Conservation (phyloP, 1,284 basidiomycete genomes). For the Ceratobasidium sp. region DNA sequence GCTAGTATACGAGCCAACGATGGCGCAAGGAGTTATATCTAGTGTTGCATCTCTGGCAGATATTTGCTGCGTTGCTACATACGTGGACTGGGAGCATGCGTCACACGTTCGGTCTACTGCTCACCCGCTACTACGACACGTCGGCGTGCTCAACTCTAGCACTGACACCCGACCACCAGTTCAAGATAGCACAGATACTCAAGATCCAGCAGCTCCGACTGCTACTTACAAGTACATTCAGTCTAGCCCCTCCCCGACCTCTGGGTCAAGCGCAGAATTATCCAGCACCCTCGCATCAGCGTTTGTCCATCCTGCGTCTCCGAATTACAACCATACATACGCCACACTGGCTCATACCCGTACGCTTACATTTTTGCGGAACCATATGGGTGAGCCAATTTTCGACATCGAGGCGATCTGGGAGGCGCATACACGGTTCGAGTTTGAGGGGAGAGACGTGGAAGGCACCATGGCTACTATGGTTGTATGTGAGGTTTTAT, state of each 20-base stretch:
- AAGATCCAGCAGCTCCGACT: neutral
- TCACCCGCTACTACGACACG: slow-evolving; percentile 10
- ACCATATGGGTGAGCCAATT: slow-evolving; percentile 54
- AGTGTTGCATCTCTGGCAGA: neutral
- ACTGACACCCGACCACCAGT: neutral
- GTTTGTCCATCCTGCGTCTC: slow-evolving; percentile 28
- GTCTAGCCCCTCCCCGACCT: neutral
- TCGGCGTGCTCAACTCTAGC: neutral
- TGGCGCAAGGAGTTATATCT: neutral
- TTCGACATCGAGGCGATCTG: slow-evolving; percentile 65
- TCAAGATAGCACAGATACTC: neutral
- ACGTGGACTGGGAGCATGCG: neutral
- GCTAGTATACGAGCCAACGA: slow-evolving; percentile 24
- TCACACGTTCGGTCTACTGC: neutral
- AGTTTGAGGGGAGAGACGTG: slow-evolving; percentile 63
- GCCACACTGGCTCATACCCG: slow-evolving; percentile 37
- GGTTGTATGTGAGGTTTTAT: slow-evolving; percentile 56
- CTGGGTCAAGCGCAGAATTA: neutral
- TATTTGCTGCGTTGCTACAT: slow-evolving; percentile 11
- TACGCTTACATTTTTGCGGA: slow-evolving; percentile 34
- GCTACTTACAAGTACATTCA: slow-evolving; percentile 2
- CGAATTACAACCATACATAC: slow-evolving; percentile 30
- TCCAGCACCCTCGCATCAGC: neutral
- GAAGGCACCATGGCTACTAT: slow-evolving; percentile 66
- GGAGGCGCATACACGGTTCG: slow-evolving; percentile 64